Conservation (phyloP, 1,284 basidiomycete species). For the Calocybe gambosa region DNA sequence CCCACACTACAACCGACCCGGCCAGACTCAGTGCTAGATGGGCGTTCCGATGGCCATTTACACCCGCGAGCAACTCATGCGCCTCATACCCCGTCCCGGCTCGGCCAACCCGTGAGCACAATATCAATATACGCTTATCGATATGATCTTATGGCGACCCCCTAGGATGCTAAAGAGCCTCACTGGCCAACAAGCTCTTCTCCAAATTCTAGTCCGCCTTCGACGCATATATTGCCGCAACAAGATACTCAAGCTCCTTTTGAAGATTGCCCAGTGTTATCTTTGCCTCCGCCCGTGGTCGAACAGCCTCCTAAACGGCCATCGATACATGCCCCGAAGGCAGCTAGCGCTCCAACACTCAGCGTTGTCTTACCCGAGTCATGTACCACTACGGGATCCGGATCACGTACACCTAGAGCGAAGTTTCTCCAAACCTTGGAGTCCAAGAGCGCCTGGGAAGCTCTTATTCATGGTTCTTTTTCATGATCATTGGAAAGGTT, state of each 20-base stretch:
- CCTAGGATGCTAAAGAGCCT: slow-evolving; percentile 14
- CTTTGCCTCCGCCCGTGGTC: slow-evolving; percentile 11
- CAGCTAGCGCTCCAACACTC: slow-evolving; percentile 8
- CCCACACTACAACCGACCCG: slow-evolving; percentile 24
- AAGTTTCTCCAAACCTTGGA: slow-evolving; percentile 42
- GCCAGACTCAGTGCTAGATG: slow-evolving; percentile 17
- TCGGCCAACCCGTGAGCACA: slow-evolving; percentile 18
- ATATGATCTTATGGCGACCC: slow-evolving; percentile 5
- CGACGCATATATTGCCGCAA: slow-evolving; percentile 13
- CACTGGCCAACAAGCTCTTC: slow-evolving; percentile 12
- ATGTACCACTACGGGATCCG: slow-evolving; percentile 14
- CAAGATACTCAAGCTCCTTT: slow-evolving; percentile 13
- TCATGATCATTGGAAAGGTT: slow-evolving; percentile 20
- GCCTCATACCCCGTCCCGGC: slow-evolving; percentile 21
- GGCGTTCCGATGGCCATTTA: slow-evolving; percentile 16
- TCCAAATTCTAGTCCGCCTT: slow-evolving; percentile 14
- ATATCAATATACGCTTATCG: slow-evolving; percentile 1
- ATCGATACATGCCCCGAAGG: slow-evolving; percentile 15
- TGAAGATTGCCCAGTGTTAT: slow-evolving; percentile 13
- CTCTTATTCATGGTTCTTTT: slow-evolving; percentile 53
- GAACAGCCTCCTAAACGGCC: slow-evolving; percentile 1
- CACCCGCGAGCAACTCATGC: slow-evolving; percentile 21
- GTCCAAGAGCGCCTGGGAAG: slow-evolving; percentile 46
- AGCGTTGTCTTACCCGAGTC: slow-evolving; percentile 7
- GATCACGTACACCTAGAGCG: slow-evolving; percentile 28